Evolutionary conservation across 225 moss, liverwort and hornwort species (phyloP).

Genomic region (Bryum argenteum): DNA sequence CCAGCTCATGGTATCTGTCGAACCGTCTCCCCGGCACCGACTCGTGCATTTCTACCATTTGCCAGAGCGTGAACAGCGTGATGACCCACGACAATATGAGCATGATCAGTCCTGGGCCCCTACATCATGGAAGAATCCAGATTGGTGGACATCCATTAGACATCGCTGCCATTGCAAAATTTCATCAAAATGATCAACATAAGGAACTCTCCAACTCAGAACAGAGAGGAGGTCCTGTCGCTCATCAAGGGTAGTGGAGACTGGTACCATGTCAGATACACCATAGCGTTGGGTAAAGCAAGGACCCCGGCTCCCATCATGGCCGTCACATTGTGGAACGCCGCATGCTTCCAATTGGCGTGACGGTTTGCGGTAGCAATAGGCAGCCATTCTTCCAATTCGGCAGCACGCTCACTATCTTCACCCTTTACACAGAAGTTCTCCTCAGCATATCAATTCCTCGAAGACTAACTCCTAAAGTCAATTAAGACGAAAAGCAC

Average conservation of each 20-base stretch:
- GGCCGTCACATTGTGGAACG: conserved; percentile 62
- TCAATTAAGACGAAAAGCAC: not conserved
- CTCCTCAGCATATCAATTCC: not conserved
- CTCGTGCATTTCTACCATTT: conserved; percentile 95
- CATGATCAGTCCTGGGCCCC: conserved; percentile 70
- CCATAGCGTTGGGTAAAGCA: conserved; percentile 61
- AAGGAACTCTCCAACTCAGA: not conserved
- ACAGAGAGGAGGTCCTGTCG: not conserved
- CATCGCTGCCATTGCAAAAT: not conserved
- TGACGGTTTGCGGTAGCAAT: conserved; percentile 43
- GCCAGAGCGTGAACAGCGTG: conserved; percentile 84
- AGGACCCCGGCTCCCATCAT: conserved; percentile 71
- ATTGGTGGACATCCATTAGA: not conserved
- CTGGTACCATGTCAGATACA: conserved; percentile 56
- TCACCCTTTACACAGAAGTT: conserved; percentile 22
- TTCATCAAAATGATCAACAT: too few relatives aligned
- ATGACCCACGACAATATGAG: conserved; percentile 72
- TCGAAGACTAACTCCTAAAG: not conserved
- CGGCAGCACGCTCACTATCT: conserved; percentile 23
- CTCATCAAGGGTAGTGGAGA: conserved; percentile 10
- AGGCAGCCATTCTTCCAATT: conserved; percentile 52
- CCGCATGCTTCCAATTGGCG: conserved; percentile 56
- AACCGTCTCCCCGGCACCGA: conserved; percentile 65
- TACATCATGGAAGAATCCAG: conserved; percentile 18
- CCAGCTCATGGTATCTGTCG: conserved; percentile 80